Evolutionary conservation across 2,329 filamentous ascomycete species (phyloP), one percentile per base, ranked within the genome.

Genomic region (Verticillium albo-atrum): DNA sequence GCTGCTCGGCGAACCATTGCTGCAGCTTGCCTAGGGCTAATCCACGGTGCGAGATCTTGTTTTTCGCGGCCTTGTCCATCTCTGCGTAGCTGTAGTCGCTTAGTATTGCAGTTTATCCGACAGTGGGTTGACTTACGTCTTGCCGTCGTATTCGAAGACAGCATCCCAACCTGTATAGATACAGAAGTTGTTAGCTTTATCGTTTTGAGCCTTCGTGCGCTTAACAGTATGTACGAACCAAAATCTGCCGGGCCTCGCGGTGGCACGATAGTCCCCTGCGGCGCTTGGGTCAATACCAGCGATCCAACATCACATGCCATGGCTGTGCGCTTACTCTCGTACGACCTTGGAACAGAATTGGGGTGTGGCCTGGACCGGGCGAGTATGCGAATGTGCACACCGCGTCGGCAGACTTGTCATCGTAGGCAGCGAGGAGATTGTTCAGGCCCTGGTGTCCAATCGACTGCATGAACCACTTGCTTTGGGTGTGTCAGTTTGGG

Each of bases 321-420:
- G n/a, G n/a, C n/a, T 7, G 25, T 7, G 55, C 26, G 73, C 81
- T 71, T 76, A 92, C 90, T 67, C 90, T 82, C 14, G 93, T 97
- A 61, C 91, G 83, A 9, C 95, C 95, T 75, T 99, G 93, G 76
- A 99, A 99, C 17, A 98, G 80, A 28, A 96, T 82, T 1, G 91
- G 89, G 69, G 96, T 87, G 57, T 91, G 81, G 3, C 91, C 93
- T 4, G 93, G 95, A 0, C 94, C 95, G 64, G 88, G 83, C 58
- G 86, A 95, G 76, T 96, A 97, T 26, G 88, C 95, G 76, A 99
- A 99, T 1, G 95, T 99, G 77, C 94, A 97, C 53, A 99, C 90
- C 20, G 95, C 94, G 75, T 96, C 88, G 52, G 92, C 92, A 52
- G 89, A 90, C 75, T 97, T 97, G 76, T 99, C 91, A 28, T 90